Evolutionary conservation across 1,139 yeast species (phyloP).

Genomic region (Hemisphaericaspora subhashii): DNA sequence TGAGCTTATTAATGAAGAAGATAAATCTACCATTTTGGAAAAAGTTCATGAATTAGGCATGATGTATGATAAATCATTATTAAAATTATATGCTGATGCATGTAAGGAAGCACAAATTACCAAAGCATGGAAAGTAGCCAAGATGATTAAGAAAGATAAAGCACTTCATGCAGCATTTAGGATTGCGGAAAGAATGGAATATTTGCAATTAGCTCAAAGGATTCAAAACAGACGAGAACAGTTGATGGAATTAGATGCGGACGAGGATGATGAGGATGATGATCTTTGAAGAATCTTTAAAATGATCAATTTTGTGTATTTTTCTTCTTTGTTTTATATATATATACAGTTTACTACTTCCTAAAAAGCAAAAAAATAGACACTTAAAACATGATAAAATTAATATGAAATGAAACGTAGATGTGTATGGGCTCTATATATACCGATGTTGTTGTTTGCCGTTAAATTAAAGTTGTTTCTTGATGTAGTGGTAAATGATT

Average conservation of each 20-base stretch:
- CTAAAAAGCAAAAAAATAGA: not conserved
- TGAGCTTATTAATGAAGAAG: slow-evolving; percentile 33
- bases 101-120: slow-evolving; percentile 66
- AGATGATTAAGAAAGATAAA: slow-evolving; percentile 69
- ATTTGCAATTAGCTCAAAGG: slow-evolving; percentile 61
- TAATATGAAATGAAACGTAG: not conserved
- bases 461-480: slow-evolving; percentile 48
- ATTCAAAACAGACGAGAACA: slow-evolving; percentile 66
- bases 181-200: slow-evolving; percentile 78
- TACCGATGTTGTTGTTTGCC: too few relatives aligned
- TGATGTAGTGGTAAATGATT: slow-evolving; percentile 58
- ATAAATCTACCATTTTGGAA: slow-evolving; percentile 42
- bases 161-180: slow-evolving; percentile 83
- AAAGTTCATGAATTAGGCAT: slow-evolving; percentile 51
- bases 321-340: not conserved
- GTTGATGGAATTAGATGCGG: slow-evolving; percentile 34
- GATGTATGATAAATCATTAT: slow-evolving; percentile 67
- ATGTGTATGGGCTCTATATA: not conserved
- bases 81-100: slow-evolving; percentile 74
- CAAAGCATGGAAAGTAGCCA: slow-evolving; percentile 70
- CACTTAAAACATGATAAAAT: not conserved
- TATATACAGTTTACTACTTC: not conserved
- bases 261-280: slow-evolving; percentile 18
- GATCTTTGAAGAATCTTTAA: not conserved
- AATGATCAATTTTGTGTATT: not conserved